phyloP scores from a whole-genome alignment of 2,329 filamentous ascomycete genomes.

The Colletotrichum aenigma region DNA sequence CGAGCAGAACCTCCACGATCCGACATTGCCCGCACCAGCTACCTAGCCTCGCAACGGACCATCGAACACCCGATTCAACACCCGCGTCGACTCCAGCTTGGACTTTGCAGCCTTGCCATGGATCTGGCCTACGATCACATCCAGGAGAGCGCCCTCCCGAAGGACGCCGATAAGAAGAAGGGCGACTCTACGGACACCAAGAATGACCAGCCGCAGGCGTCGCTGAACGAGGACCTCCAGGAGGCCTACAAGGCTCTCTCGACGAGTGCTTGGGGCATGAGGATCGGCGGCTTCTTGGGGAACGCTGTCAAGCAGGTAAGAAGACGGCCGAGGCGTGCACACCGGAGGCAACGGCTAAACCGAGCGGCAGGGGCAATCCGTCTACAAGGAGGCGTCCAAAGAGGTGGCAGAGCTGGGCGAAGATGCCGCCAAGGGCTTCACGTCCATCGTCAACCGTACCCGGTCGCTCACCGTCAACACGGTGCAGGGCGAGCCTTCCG shows the following conservation, averaged over 20 bases:
- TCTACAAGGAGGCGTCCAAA: conserved; percentile 85
- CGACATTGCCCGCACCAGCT: background rate
- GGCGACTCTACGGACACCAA: conserved; percentile 40
- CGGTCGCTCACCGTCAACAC: conserved; percentile 72
- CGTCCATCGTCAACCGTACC: conserved; percentile 73
- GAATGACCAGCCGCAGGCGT: conserved; percentile 46
- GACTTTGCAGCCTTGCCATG: conserved; percentile 57
- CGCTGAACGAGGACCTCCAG: conserved; percentile 87
- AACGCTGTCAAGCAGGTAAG: conserved; percentile 90
- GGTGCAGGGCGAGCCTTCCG: conserved; percentile 26
- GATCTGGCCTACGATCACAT: conserved; percentile 98
- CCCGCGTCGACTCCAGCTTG: background rate
- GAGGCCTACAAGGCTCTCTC: conserved; percentile 96
- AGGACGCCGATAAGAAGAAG: conserved; percentile 55
- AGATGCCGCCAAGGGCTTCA: conserved; percentile 83
- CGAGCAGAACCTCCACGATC: conserved; percentile 2
- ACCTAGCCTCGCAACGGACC: conserved; percentile 12
- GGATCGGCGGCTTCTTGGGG: conserved; percentile 86
- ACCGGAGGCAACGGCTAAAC: background rate
- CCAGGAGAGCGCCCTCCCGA: conserved; percentile 76
- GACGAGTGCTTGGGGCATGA: conserved; percentile 87
- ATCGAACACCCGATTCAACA: background rate
- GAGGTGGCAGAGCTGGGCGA: conserved; percentile 80
- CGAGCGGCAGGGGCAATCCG: conserved; percentile 70
- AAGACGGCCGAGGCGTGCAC: background rate